A percentile compares a stretch with the other conserved stretches of the same genome.
Evolutionary conservation across 2,329 filamentous ascomycete species (phyloP).

Genomic region (Beauveria medogensis): DNA sequence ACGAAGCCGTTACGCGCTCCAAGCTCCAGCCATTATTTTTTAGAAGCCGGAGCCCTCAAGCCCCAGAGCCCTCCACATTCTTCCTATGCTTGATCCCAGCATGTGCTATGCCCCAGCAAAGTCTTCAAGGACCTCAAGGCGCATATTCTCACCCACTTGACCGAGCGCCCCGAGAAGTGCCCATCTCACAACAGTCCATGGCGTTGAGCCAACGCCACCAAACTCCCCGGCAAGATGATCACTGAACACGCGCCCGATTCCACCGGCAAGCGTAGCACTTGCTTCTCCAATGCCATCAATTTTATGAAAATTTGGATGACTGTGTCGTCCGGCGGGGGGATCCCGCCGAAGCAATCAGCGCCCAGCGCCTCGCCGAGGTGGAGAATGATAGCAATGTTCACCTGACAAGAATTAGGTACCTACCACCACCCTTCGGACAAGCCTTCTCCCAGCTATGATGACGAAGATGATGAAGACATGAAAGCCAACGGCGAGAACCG

Average conservation of each 20-base stretch:
- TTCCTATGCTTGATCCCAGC: no score
- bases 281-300: conserved; percentile 90
- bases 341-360: conserved; percentile 60
- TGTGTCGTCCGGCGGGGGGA: conserved; percentile 67
- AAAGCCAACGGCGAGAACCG: conserved; percentile 48
- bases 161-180: conserved; percentile 84
- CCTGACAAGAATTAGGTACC: conserved; percentile 56
- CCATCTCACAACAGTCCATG: conserved; percentile 82
- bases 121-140: conserved; percentile 88
- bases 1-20: no score
- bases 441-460: conserved; percentile 37
- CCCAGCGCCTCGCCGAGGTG: conserved; percentile 56
- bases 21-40: no score
- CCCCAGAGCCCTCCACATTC: no score
- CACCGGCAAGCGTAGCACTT: conserved; percentile 93
- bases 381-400: conserved; percentile 55
- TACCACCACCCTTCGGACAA: conserved; percentile 28
- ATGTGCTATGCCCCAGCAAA: conserved; percentile 40
- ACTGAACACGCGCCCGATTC: conserved; percentile 66
- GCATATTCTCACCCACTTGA: conserved; percentile 90
- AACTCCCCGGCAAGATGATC: conserved; percentile 67
- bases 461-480: conserved; percentile 42
- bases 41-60: no score
- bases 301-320: conserved; percentile 92
- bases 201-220: conserved; percentile 84